Evolutionary conservation across 805 yeast species (phyloP), one percentile per base, ranked within the genome.

Genomic region (Ogataea paradorogensis): DNA sequence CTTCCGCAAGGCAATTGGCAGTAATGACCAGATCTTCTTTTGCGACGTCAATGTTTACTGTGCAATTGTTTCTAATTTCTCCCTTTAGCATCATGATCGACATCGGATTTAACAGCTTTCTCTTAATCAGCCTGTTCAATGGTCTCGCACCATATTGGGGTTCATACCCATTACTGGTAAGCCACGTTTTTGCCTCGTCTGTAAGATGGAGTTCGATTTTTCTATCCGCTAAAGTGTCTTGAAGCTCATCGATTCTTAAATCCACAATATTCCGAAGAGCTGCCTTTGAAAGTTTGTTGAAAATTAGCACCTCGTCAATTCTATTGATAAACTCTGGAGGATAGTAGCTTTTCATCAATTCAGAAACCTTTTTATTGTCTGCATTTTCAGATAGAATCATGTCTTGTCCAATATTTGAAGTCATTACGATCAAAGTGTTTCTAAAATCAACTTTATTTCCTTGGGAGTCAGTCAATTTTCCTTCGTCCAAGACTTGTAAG

Each of bases 321-420:
- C 99, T 81, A 62, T 93, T 93, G 59, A 93, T 74, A 55, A 93
- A 93, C 63, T 93, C 99, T 0, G 99, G 99, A 14, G 98, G 90
- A 55, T 93, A 93, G 52, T 76, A 65, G 30, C 66, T 67, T 51
- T 76, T 82, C 76, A 93, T 80, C 7, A 76, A 68, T 9, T 87
- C 84, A 25, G 78, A 61, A 7, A 93, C 89, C 51, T 71, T 64
- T 3, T 58, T 52, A 55, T 82, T 82, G 8, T 79, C 81, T 24
- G 70, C 70, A n/a, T 78, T 65, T 52, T 86, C 95, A 16, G 80
- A 71, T 30, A 89, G 64, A 51, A 93, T 71, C 30, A 85, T 74
- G 48, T 90, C 96, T 63, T 93, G 98, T 7, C 99, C 99, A 53
- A 93, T 86, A 62, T 91, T 91, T 2, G 96, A 86, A 0, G 99